A percentile compares a stretch with the other conserved stretches of the same genome.
These are phyloP conservation scores for Filobasidium floriforme DNA, from an alignment of 768 basidiomycete species.

Conservation along the genomic window DNA sequence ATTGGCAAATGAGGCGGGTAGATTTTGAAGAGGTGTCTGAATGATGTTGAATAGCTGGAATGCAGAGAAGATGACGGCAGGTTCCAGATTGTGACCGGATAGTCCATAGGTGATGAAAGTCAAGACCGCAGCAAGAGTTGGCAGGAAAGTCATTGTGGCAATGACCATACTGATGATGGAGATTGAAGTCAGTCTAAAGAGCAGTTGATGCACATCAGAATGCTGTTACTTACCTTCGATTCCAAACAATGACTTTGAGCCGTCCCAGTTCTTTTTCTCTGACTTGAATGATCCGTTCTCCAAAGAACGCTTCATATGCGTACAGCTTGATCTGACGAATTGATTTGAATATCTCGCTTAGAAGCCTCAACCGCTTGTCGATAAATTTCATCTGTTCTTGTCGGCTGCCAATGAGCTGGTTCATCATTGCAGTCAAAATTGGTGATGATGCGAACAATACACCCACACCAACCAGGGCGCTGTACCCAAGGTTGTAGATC, in stretches of 20 bases:
- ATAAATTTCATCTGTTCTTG: conserved; percentile 53
- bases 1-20: conserved; percentile 31
- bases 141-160: conserved; percentile 52
- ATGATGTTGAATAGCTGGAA: conserved; percentile 55
- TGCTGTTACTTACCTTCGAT: background rate
- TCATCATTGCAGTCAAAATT: conserved; percentile 21
- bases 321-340: conserved; percentile 62
- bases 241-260: conserved; percentile 23
- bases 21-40: conserved; percentile 30
- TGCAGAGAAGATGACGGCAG: conserved; percentile 55
- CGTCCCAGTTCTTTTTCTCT: conserved; percentile 33
- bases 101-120: conserved; percentile 59
- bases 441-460: conserved; percentile 37
- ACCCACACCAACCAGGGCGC: conserved; percentile 56
- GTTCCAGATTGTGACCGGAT: conserved; percentile 53
- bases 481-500: conserved; percentile 61
- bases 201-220: conserved; percentile 6
- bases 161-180: conserved; percentile 42
- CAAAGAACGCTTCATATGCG: conserved; percentile 52
- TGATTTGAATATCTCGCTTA: conserved; percentile 61
- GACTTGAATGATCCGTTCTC: conserved; percentile 27
- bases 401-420: conserved; percentile 30
- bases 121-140: conserved; percentile 51
- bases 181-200: background rate
- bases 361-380: conserved; percentile 59